These are phyloP conservation scores for Cucurbita maxima DNA, from an alignment of 306 rosid species.

Conservation along the genomic window DNA sequence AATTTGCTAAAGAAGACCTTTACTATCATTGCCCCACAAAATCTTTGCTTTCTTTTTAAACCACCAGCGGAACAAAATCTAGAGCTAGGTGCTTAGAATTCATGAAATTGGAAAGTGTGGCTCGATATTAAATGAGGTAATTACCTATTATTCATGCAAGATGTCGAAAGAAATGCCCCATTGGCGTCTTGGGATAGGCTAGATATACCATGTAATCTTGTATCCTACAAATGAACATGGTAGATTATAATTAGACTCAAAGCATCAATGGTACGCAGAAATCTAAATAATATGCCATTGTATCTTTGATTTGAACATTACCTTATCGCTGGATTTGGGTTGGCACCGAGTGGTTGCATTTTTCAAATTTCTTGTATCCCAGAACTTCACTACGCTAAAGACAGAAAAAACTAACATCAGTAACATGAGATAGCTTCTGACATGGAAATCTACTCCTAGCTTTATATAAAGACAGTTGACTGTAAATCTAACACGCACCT, in stretches of 20 bases:
- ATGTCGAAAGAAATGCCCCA: slow-evolving; percentile 70
- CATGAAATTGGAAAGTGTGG: background rate
- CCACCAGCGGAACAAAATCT: background rate
- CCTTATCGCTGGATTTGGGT: slow-evolving; percentile 46
- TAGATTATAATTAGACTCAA: background rate
- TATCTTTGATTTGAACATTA: slow-evolving; percentile 15
- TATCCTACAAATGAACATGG: slow-evolving; percentile 38
- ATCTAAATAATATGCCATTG: background rate
- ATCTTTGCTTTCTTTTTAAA: background rate
- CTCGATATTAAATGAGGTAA: background rate
- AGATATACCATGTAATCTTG: slow-evolving; percentile 71
- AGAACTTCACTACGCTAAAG: slow-evolving; percentile 73
- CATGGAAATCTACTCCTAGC: background rate
- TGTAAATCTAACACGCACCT: slow-evolving; percentile 31
- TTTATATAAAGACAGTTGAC: background rate
- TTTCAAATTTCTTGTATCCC: slow-evolving; percentile 84
- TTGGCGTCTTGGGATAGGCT: slow-evolving; percentile 87
- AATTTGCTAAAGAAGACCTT: background rate
- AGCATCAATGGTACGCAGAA: background rate
- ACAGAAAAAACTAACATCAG: background rate
- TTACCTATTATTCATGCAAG: slow-evolving; percentile 93
- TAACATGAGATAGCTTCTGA: background rate
- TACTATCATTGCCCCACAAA: background rate
- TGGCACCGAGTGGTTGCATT: slow-evolving; percentile 39
- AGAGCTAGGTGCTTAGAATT: background rate